These are phyloP conservation scores for Cystobasidium pallidum DNA, from an alignment of 1,284 basidiomycete species.

Conservation along the genomic window DNA sequence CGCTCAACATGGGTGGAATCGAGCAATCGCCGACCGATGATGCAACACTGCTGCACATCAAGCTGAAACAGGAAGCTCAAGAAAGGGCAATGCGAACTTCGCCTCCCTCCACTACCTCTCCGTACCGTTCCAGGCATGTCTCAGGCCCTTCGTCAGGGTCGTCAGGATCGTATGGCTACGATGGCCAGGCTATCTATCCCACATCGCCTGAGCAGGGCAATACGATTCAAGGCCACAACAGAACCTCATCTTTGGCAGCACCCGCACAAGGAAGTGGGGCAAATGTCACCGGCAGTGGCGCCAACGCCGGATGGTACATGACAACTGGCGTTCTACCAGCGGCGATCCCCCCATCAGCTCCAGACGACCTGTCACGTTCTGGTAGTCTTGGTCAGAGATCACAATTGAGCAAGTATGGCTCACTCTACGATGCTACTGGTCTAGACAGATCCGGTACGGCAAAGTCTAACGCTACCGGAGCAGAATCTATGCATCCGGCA, in stretches of 20 bases:
- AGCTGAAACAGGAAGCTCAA: slow-evolving; percentile 32
- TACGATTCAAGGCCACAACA: slow-evolving; percentile 7
- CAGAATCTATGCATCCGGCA: neutral
- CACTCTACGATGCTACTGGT: slow-evolving; percentile 19
- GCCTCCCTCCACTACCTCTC: neutral
- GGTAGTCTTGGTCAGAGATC: slow-evolving; percentile 12
- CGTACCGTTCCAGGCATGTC: neutral
- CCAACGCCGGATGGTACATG: slow-evolving; percentile 43
- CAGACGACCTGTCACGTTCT: slow-evolving; percentile 2
- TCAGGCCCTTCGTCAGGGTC: neutral
- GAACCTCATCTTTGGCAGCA: neutral
- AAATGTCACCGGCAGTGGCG: neutral
- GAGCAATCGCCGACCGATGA: neutral
- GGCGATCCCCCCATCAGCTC: neutral
- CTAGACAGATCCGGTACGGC: neutral
- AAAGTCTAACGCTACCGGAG: neutral
- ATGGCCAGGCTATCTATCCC: slow-evolving; percentile 19
- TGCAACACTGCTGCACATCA: slow-evolving; percentile 29
- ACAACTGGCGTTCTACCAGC: slow-evolving; percentile 31
- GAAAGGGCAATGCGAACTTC: slow-evolving; percentile 26
- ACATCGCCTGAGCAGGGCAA: neutral
- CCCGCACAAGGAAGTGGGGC: neutral
- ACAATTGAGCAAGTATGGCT: slow-evolving; percentile 5
- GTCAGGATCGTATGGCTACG: slow-evolving; percentile 6
- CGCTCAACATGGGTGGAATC: slow-evolving; percentile 5